Conservation (phyloP, 192 early-diverging fungal species). For the Gigaspora rosea region DNA sequence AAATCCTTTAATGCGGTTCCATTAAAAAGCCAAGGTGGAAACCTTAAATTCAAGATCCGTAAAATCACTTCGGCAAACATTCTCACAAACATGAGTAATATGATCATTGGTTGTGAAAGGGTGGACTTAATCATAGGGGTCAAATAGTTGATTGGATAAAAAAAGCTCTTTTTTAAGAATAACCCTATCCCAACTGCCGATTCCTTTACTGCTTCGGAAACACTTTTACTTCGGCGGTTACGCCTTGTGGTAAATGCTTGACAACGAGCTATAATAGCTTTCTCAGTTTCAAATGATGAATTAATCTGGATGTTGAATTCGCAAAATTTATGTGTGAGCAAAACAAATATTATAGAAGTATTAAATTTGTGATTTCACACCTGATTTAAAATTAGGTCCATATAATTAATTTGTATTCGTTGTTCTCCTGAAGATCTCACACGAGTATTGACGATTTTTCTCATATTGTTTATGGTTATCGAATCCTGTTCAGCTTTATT, state of each 20-base stretch:
- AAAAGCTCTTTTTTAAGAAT: slow-evolving; percentile 36
- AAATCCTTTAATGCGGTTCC: slow-evolving; percentile 74
- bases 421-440: slow-evolving; percentile 33
- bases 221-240: slow-evolving; percentile 38
- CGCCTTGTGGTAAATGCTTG: slow-evolving; percentile 37
- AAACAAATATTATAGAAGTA: background rate
- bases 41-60: slow-evolving; percentile 59
- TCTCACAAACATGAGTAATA: slow-evolving; percentile 51
- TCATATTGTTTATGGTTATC: slow-evolving; percentile 40
- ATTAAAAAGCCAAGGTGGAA: slow-evolving; percentile 60
- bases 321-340: background rate
- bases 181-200: slow-evolving; percentile 44
- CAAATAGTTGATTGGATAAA: slow-evolving; percentile 33
- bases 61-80: slow-evolving; percentile 57
- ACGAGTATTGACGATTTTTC: slow-evolving; percentile 41
- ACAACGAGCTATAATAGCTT: slow-evolving; percentile 43
- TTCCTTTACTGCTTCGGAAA: slow-evolving; percentile 43
- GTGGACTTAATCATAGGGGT: slow-evolving; percentile 44
- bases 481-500: slow-evolving; percentile 38
- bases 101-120: slow-evolving; percentile 42
- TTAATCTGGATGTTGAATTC: slow-evolving; percentile 56
- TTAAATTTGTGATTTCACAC: slow-evolving; percentile 34
- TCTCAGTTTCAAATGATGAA: slow-evolving; percentile 59
- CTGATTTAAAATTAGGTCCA: slow-evolving; percentile 55
- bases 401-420: slow-evolving; percentile 39